A percentile compares a stretch with the other conserved stretches of the same genome.
phyloP scores from a whole-genome alignment of 2,329 filamentous ascomycete genomes.

The Fusarium nelsonii region DNA sequence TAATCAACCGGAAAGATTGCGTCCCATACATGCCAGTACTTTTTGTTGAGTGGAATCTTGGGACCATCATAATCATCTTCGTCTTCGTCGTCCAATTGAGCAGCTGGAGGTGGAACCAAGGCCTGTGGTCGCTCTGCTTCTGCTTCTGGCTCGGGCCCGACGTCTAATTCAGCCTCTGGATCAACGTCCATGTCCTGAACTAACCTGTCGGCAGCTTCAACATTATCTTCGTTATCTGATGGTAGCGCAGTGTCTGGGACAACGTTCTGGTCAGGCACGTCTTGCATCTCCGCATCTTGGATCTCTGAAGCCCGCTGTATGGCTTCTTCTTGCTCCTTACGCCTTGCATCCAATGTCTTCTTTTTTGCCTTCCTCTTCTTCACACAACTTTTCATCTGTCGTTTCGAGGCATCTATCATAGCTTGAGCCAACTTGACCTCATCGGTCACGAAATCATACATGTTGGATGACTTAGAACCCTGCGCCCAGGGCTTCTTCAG shows the following conservation, averaged over 20 bases:
- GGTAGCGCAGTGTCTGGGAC: background rate
- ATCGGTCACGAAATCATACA: background rate
- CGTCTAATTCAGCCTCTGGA: background rate
- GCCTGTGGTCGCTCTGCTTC: background rate
- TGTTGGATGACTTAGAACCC: background rate
- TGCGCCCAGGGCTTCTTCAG: background rate
- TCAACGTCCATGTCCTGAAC: background rate
- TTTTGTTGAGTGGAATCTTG: conserved; percentile 30
- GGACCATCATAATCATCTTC: background rate
- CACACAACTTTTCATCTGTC: background rate
- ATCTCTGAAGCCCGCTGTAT: background rate
- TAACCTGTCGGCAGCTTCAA: background rate
- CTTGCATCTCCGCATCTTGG: background rate
- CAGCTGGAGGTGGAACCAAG: conserved; percentile 7
- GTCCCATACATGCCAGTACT: conserved; percentile 12
- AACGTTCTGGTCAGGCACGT: background rate
- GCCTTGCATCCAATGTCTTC: background rate
- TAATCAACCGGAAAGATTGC: conserved; percentile 11
- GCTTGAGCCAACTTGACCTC: background rate
- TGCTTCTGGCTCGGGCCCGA: background rate
- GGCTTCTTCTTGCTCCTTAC: background rate
- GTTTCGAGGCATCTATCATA: background rate
- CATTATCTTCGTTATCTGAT: background rate
- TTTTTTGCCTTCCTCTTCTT: background rate
- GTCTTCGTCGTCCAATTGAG: background rate